Conservation (phyloP, 2,329 filamentous ascomycete species). For the Fusarium veterinarium region DNA sequence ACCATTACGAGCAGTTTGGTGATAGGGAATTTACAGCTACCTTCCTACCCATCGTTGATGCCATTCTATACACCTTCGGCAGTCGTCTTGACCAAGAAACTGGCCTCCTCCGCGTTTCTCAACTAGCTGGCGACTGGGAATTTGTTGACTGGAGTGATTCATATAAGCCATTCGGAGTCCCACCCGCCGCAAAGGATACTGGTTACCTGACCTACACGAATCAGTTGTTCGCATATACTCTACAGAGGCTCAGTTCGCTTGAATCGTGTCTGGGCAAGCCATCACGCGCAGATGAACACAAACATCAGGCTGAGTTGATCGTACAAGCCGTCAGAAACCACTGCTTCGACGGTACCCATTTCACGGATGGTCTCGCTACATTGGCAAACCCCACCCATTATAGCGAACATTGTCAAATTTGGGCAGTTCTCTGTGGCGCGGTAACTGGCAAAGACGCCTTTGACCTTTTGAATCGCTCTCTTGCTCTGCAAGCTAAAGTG, state of each 20-base stretch:
- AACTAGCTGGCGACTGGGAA: neutral
- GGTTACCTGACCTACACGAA: neutral
- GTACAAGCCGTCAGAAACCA: neutral
- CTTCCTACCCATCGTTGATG: neutral
- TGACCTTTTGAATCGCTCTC: neutral
- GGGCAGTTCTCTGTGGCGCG: neutral
- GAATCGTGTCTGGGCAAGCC: neutral
- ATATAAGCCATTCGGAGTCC: neutral
- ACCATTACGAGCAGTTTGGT: neutral
- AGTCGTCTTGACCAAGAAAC: neutral
- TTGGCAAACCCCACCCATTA: neutral
- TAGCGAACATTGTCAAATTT: neutral
- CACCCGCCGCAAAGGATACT: neutral
- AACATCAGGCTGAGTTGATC: neutral
- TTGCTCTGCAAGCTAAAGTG: neutral
- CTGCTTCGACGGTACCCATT: neutral
- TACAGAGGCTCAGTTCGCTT: neutral
- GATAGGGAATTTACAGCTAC: neutral
- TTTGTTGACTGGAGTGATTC: neutral
- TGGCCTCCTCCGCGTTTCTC: neutral
- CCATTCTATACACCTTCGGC: neutral
- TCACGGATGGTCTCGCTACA: neutral
- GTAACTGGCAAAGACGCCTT: neutral
- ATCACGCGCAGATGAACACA: neutral
- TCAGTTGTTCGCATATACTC: neutral